These are phyloP conservation scores for Myxozyma neotropica DNA, from an alignment of 805 yeast species.

Conservation along the genomic window DNA sequence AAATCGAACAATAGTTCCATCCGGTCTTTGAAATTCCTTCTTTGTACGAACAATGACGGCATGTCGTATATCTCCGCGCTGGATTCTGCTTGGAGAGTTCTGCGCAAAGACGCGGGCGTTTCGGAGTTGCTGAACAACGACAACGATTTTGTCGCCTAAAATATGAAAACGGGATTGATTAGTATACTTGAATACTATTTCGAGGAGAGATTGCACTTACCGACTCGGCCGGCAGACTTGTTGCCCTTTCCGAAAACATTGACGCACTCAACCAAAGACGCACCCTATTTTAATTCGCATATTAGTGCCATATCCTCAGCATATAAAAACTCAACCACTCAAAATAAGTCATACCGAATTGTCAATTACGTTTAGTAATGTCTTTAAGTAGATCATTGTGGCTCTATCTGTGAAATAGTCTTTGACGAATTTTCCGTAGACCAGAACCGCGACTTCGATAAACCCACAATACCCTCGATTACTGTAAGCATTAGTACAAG, in stretches of 20 bases:
- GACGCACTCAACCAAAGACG: slow-evolving; percentile 91
- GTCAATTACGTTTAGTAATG: slow-evolving; percentile 87
- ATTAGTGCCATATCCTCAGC: slow-evolving; percentile 27
- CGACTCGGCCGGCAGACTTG: slow-evolving; percentile 71
- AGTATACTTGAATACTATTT: not conserved
- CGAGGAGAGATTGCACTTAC: slow-evolving; percentile 25
- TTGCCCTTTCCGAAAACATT: slow-evolving; percentile 91
- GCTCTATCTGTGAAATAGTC: not conserved
- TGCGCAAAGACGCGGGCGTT: slow-evolving; percentile 14
- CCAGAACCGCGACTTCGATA: too few relatives aligned
- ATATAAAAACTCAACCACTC: too few relatives aligned
- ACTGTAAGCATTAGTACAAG: too few relatives aligned
- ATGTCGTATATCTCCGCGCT: slow-evolving; percentile 92
- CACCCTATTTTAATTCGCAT: slow-evolving; percentile 41
- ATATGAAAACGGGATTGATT: too few relatives aligned
- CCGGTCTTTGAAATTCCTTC: slow-evolving; percentile 74
- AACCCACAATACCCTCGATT: too few relatives aligned
- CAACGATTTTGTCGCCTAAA: slow-evolving; percentile 85
- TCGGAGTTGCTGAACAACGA: slow-evolving; percentile 59
- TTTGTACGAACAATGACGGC: slow-evolving; percentile 95
- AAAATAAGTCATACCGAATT: slow-evolving; percentile 76
- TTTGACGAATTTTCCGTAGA: too few relatives aligned
- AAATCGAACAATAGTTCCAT: slow-evolving; percentile 83
- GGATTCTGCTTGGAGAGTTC: slow-evolving; percentile 61
- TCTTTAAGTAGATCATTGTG: slow-evolving; percentile 81